Evolutionary conservation across 768 basidiomycete species (phyloP), one percentile per base, ranked within the genome.

Genomic region (Naematelia encephala): DNA sequence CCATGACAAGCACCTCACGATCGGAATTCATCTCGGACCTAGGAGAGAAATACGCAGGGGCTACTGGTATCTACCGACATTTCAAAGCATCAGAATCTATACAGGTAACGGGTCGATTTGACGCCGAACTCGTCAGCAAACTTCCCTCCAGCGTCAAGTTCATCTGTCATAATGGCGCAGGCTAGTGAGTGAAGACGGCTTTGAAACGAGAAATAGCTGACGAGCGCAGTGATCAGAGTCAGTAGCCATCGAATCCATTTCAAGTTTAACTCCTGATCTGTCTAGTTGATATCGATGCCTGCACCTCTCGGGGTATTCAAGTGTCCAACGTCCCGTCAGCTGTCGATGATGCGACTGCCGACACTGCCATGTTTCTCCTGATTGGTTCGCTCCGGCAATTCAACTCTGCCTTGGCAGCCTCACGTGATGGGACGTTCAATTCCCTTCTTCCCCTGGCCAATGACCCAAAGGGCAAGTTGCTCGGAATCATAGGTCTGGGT

Each of bases 261-360:
- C n/a, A n/a, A n/a, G n/a, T n/a, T n/a, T n/a, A n/a, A 23, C 22
- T 19, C 46, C 26, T 3, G 23, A 42, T 19, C 29, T 49, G 8
- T 27, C 28, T 50, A 60, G 59, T 60, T 34, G 54, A 60, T 30
- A 30, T 60, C 4, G 54, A 54, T 10, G 53, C 54, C 10, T 60
- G 59, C 54, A 56, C 54, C 16, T 3, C 53, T 22, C 53, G 59
- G 26, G 62, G 59, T 11, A 62, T 69, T 21, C 29, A 45, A 28
- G 84, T 93, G 22, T 91, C 92, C 8, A 91, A 94, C 72, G 93
- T 91, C 1, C 91, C 92, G 0, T 86, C 87, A 12, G 90, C 89
- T 2, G 91, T 94, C 46, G 86, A 93, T 77, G 89, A 91, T 62
- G 90, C 87, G 8, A 92, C 91, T 0, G 91, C 92, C 0, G 71